These are phyloP conservation scores for Penicillium oxalicum DNA, from an alignment of 2,329 filamentous ascomycete species.

Conservation along the genomic window DNA sequence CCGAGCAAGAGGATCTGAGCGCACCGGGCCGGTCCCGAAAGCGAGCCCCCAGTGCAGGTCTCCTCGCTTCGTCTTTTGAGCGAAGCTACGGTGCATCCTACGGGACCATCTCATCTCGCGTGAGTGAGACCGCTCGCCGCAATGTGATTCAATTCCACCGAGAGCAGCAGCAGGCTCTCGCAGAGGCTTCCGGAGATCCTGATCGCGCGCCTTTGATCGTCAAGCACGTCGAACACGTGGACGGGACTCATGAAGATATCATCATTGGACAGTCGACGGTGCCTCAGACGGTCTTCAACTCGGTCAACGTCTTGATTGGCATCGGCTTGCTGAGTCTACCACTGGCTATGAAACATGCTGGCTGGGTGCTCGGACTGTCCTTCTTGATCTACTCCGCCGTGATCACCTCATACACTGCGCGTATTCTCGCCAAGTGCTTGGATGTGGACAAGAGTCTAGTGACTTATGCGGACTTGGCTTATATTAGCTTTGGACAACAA, in stretches of 20 bases:
- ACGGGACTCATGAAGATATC: slow-evolving; percentile 75
- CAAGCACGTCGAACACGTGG: slow-evolving; percentile 76
- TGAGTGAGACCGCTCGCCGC: slow-evolving; percentile 52
- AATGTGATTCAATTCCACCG: slow-evolving; percentile 50
- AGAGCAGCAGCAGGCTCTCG: slow-evolving; percentile 47
- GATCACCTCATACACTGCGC: slow-evolving; percentile 80
- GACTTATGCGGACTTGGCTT: slow-evolving; percentile 91
- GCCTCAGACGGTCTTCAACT: slow-evolving; percentile 94
- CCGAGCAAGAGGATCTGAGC: slow-evolving; percentile 7
- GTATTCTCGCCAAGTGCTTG: slow-evolving; percentile 78
- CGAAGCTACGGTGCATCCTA: slow-evolving; percentile 65
- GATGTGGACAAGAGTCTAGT: slow-evolving; percentile 78
- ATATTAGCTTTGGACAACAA: slow-evolving; percentile 76
- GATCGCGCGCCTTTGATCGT: slow-evolving; percentile 73
- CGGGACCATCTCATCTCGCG: slow-evolving; percentile 52
- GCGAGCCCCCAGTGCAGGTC: slow-evolving; percentile 13
- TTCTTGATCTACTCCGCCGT: slow-evolving; percentile 68
- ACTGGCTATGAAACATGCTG: slow-evolving; percentile 77
- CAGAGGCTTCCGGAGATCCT: slow-evolving; percentile 46
- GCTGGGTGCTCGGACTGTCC: slow-evolving; percentile 75
- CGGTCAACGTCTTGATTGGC: slow-evolving; percentile 85
- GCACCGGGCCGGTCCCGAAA: slow-evolving; percentile 13
- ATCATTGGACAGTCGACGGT: slow-evolving; percentile 92
- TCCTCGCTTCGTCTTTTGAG: slow-evolving; percentile 53
- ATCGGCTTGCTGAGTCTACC: slow-evolving; percentile 85